A percentile compares a stretch with the other conserved stretches of the same genome.
phyloP scores from a whole-genome alignment of 2,329 filamentous ascomycete species.

The Pestalotiopsis sp. region DNA sequence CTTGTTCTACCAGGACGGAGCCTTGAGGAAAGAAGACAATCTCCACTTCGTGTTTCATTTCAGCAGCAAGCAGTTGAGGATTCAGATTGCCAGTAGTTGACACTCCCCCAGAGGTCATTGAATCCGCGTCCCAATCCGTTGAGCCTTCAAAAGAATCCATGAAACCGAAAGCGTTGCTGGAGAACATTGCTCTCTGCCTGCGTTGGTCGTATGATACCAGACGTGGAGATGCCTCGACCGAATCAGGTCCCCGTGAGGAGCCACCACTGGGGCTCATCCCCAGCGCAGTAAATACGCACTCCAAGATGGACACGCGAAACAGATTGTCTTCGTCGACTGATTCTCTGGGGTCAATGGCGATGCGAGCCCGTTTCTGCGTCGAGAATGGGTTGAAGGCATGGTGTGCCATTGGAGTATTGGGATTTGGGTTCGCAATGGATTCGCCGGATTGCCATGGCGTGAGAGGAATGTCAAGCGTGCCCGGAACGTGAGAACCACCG shows the following conservation, averaged over 20 bases:
- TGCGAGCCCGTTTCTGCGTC: slow-evolving; percentile 50
- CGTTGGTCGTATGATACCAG: slow-evolving; percentile 83
- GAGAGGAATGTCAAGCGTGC: slow-evolving; percentile 29
- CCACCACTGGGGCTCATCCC: slow-evolving; percentile 74
- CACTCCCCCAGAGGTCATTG: slow-evolving; percentile 72
- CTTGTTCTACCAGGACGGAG: slow-evolving; percentile 92
- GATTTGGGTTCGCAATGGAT: slow-evolving; percentile 24
- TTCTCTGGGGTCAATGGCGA: slow-evolving; percentile 71
- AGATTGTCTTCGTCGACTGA: slow-evolving; percentile 85
- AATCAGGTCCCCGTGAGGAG: slow-evolving; percentile 65
- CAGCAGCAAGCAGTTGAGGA: slow-evolving; percentile 69
- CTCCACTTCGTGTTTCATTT: slow-evolving; percentile 89
- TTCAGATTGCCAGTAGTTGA: slow-evolving; percentile 65
- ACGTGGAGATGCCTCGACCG: slow-evolving; percentile 82
- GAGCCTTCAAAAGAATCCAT: slow-evolving; percentile 83
- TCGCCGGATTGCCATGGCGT: slow-evolving; percentile 13
- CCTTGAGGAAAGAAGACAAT: slow-evolving; percentile 97
- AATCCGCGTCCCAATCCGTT: slow-evolving; percentile 84
- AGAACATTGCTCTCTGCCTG: slow-evolving; percentile 78
- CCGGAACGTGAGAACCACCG: slow-evolving; percentile 47
- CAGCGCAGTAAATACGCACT: slow-evolving; percentile 95
- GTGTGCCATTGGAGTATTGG: slow-evolving; percentile 50
- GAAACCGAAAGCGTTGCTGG: slow-evolving; percentile 83
- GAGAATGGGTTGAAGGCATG: slow-evolving; percentile 60
- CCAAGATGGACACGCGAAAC: slow-evolving; percentile 87